Evolutionary conservation across 2,329 filamentous ascomycete genomes (phyloP).

Genomic region (Rhexocercosporidium sp.): DNA sequence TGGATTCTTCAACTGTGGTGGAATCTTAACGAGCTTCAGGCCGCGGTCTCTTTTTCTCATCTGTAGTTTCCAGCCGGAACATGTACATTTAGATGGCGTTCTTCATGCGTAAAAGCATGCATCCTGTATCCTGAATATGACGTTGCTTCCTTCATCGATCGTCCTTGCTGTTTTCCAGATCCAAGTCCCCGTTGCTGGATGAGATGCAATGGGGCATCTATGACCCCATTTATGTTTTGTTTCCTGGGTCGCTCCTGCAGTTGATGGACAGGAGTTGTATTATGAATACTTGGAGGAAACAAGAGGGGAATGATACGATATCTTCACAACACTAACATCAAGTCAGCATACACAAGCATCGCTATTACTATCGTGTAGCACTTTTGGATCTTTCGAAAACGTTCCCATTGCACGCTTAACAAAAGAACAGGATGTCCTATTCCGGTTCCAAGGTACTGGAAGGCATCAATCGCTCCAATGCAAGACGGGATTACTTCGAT

Average conservation of each 20-base stretch:
- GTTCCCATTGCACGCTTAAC: not conserved
- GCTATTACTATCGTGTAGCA: not conserved
- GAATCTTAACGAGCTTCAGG: not conserved
- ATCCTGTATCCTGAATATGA: slow-evolving; percentile 10
- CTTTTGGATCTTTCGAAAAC: not conserved
- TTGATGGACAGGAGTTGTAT: not conserved
- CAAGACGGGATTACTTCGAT: not conserved
- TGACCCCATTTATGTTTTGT: not conserved
- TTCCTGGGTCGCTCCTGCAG: not conserved
- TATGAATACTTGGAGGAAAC: too few species aligned
- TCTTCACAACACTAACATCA: slow-evolving; percentile 1
- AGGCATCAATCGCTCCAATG: not conserved
- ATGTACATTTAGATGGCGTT: slow-evolving; percentile 19
- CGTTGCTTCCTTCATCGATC: not conserved
- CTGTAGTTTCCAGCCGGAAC: slow-evolving; percentile 8
- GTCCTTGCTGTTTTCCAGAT: not conserved
- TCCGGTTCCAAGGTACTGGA: not conserved
- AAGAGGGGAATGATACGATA: too few species aligned
- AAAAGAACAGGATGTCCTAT: not conserved
- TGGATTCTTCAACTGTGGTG: slow-evolving; percentile 6
- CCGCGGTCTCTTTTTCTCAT: slow-evolving; percentile 11
- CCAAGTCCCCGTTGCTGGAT: not conserved
- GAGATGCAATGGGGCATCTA: not conserved
- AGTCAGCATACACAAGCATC: not conserved
- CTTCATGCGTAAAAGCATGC: slow-evolving; percentile 7